Percentiles rank a stretch among this genome's conserved stretches.
Evolutionary conservation across 2,329 filamentous ascomycete genomes (phyloP).

Genomic region (Scedosporium minutisporum): DNA sequence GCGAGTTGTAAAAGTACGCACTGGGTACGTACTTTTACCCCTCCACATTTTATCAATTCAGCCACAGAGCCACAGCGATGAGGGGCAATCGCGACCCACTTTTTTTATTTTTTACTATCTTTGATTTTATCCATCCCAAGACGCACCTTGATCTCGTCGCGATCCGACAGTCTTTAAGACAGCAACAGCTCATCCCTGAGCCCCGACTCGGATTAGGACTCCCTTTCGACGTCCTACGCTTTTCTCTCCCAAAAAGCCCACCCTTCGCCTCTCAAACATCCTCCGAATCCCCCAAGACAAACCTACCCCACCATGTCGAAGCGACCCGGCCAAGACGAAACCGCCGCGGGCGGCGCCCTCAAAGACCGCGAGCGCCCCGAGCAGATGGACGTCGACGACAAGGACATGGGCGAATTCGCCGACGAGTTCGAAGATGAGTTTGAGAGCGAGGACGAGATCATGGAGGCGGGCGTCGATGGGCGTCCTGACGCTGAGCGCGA

Average conservation of each 20-base stretch:
- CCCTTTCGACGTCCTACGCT: too few relatives aligned
- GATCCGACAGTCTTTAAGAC: neutral
- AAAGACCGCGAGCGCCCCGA: slow-evolving; percentile 54
- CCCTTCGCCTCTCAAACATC: neutral
- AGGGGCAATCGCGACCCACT: neutral
- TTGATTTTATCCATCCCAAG: neutral
- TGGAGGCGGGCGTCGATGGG: slow-evolving; percentile 91
- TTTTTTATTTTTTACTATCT: neutral
- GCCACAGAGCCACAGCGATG: neutral
- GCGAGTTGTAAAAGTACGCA: neutral
- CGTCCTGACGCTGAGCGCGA: slow-evolving; percentile 86
- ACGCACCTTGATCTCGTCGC: neutral
- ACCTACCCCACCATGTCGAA: slow-evolving; percentile 42
- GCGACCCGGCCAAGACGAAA: slow-evolving; percentile 41
- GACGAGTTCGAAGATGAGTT: slow-evolving; percentile 92
- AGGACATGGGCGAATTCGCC: slow-evolving; percentile 74
- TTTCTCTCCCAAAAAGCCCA: neutral
- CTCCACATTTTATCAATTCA: neutral
- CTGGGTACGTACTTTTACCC: neutral
- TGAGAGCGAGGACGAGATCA: slow-evolving; percentile 80
- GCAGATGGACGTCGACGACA: slow-evolving; percentile 55
- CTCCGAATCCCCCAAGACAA: neutral
- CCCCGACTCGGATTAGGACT: too few relatives aligned
- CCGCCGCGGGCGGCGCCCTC: slow-evolving; percentile 35
- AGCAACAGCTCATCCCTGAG: neutral